Evolutionary conservation across 352 stramenopile genomes (phyloP).

Genomic region (Detonula confervacea): DNA sequence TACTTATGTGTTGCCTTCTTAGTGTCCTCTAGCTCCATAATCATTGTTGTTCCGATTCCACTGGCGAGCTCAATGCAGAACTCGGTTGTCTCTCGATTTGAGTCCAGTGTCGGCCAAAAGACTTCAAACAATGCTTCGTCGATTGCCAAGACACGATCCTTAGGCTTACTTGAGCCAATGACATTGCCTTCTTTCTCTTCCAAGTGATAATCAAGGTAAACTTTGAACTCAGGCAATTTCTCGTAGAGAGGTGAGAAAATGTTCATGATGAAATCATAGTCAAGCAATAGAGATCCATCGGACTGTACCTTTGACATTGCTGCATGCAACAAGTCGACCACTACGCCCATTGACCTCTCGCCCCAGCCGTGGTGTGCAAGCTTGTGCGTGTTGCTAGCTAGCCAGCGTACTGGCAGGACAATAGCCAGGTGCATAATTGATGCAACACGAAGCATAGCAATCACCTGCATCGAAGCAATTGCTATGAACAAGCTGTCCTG

Average conservation of each 20-base stretch:
- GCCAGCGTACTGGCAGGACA: background rate
- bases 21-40: conserved; percentile 19
- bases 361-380: background rate
- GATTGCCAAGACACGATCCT: conserved; percentile 5
- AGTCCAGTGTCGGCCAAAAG: too few species aligned
- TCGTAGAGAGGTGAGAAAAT: background rate
- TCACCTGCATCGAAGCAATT: conserved; percentile 1
- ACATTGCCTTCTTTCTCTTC: background rate
- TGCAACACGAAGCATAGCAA: background rate
- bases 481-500: background rate
- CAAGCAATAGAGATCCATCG: background rate
- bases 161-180: too few species aligned
- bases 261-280: background rate
- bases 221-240: background rate
- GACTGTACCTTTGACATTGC: background rate
- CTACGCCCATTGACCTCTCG: background rate
- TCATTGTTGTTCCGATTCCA: background rate
- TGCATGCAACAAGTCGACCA: background rate
- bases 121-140: too few species aligned
- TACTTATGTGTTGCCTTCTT: conserved; percentile 39
- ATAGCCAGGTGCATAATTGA: background rate
- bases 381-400: background rate
- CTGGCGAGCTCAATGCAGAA: conserved; percentile 9
- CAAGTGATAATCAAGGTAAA: background rate
- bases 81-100: too few species aligned